Conservation (phyloP, 73 alveolate genomes). For the Tetrahymena thermophila region DNA sequence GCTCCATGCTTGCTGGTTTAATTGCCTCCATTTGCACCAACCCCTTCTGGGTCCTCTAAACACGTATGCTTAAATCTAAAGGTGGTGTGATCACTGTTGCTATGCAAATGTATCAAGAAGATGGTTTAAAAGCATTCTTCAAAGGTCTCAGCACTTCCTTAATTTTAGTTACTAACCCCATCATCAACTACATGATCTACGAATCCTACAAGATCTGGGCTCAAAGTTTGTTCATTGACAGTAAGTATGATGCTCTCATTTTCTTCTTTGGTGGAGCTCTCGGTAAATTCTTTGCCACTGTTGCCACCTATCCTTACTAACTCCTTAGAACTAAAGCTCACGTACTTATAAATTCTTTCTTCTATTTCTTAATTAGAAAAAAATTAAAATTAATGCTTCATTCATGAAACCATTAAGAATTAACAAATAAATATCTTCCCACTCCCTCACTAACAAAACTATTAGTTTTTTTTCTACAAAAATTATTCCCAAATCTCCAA, state of each 20-base stretch:
- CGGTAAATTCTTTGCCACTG: background rate
- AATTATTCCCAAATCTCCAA: background rate
- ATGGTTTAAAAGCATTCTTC: constrained; percentile 7
- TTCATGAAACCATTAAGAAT: background rate
- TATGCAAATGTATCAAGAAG: background rate
- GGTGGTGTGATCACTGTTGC: background rate
- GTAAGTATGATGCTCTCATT: background rate
- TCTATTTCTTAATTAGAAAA: background rate
- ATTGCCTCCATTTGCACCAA: background rate
- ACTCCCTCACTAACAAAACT: background rate
- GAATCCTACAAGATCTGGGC: constrained; percentile 1
- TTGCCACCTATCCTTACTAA: background rate
- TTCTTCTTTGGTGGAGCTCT: background rate
- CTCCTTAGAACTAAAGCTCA: background rate
- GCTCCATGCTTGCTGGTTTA: constrained; percentile 2
- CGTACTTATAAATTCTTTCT: background rate
- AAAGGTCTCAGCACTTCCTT: constrained; percentile 4
- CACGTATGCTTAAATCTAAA: background rate
- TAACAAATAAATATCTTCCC: background rate
- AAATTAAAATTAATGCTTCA: background rate
- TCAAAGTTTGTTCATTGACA: background rate
- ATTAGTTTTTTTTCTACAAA: background rate
- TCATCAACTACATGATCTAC: constrained; percentile 3
- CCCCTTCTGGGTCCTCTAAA: constrained; percentile 1
- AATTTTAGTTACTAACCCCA: constrained; percentile 3